Base-by-base conservation (phyloP, 2,329 filamentous ascomycete genomes). In the Penicillium sp. region DNA sequence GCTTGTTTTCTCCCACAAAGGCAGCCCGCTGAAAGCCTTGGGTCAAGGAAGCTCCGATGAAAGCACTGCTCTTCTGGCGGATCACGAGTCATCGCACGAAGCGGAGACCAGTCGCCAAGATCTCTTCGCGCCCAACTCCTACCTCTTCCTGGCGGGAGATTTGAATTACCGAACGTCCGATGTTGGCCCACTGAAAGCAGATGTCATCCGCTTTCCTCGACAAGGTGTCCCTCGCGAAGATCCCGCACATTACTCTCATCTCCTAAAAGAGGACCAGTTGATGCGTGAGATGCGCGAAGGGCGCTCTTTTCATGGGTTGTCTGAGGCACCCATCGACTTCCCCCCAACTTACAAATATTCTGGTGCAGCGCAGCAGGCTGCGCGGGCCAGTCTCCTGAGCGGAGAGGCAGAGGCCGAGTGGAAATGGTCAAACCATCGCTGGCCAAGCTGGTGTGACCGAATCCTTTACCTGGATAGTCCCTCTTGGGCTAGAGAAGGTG, bases 261-360 rank as follows among this genome's bases (percentile, higher is more conserved):
- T 96, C 57, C 81, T 96, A 39, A 75, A 82, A 29, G 79, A 85
- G 2, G 95, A 99, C 73, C 95, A 99, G 75, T 82, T 98, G 22
- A 87, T 79, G 2, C 81, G 84, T 48, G 92, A 98, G 74, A 85
- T 85, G 52, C 74, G 74, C 5, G 86, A 86, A 1, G 86, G 87
- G 0, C 83, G 86, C 16, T 91, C 90, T 2, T 78, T 96, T 24
- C 92, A 98, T 61, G 88, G 90, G 5, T 79, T 99, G 33, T 77
- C 79, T 10, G 95, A 99, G 76, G 84, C 87, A 1, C 78, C 83
- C 1, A 86, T 98, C 57, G 75, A 74, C 4, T 99, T 98, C 68
- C 89, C 92, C 1, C 95, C 95, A 0, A 97, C 95, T 0, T 99
- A 99, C 80, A 99, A 99, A 75, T 96, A 95, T 72, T 81, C 82